A percentile compares a stretch with the other conserved stretches of the same genome.
Conservation (phyloP, 2,329 filamentous ascomycete genomes). For the Monosporascus sp. region DNA sequence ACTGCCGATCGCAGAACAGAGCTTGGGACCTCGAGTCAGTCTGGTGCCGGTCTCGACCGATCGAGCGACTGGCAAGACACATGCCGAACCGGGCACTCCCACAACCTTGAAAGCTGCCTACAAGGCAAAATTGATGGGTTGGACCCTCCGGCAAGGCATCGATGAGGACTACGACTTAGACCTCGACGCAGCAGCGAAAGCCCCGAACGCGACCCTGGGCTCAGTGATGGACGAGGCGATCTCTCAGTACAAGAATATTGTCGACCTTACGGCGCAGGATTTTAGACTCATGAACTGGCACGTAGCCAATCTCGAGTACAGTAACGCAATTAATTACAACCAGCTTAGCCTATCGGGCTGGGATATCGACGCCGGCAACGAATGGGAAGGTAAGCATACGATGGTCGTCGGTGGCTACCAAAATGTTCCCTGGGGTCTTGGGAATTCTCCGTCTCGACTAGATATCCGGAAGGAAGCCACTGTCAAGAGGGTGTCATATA, state of each 20-base stretch:
- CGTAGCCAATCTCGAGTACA: slow-evolving; percentile 95
- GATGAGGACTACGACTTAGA: slow-evolving; percentile 63
- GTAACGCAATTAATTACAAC: slow-evolving; percentile 84
- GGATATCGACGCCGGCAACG: slow-evolving; percentile 97
- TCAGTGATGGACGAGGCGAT: slow-evolving; percentile 92
- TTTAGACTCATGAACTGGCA: slow-evolving; percentile 95
- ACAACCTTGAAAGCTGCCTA: slow-evolving; percentile 68
- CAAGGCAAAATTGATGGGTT: slow-evolving; percentile 77
- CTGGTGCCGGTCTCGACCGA: slow-evolving; percentile 61
- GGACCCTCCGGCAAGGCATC: slow-evolving; percentile 64
- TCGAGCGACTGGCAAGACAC: slow-evolving; percentile 65
- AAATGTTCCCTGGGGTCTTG: slow-evolving; percentile 81
- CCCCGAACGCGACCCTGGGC: slow-evolving; percentile 69
- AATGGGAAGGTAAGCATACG: slow-evolving; percentile 91
- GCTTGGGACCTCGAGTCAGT: slow-evolving; percentile 47
- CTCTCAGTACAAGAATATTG: slow-evolving; percentile 74
- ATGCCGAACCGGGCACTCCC: slow-evolving; percentile 64
- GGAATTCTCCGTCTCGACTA: slow-evolving; percentile 69
- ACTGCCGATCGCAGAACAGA: slow-evolving; percentile 48
- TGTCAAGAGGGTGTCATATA: slow-evolving; percentile 67
- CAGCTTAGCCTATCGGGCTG: slow-evolving; percentile 84
- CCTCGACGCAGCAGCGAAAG: slow-evolving; percentile 59
- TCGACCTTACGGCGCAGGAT: slow-evolving; percentile 80
- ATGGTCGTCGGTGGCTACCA: slow-evolving; percentile 94
- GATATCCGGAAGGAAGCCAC: slow-evolving; percentile 69